Base-by-base conservation (phyloP, 2,329 filamentous ascomycete genomes). In the Fusarium tricinctum region DNA sequence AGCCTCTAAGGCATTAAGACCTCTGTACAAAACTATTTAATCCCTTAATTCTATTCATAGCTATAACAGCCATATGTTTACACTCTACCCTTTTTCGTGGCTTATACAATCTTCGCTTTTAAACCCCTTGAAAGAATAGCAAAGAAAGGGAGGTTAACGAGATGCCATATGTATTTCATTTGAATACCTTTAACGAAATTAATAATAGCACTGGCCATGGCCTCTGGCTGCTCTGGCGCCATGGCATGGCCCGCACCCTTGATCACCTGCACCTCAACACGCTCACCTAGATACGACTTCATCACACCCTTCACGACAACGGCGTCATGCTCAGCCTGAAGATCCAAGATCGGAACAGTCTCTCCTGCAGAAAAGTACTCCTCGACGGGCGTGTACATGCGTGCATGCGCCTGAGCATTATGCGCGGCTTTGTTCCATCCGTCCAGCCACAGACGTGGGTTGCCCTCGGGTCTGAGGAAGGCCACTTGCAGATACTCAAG, bases 291-390 rank as follows among this genome's bases (percentile, higher is more conserved):
- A 28, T 17, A 53, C 17, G 17, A 15, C 14, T 53, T 53, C 50
- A 53, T 53, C 6, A 53, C 40, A 35, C 15, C n/a, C 13, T 53
- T 53, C 13, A 45, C 50, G 1, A 45, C 50, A 45, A 53, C 40
- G 5, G 50, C 39, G n/a, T 53, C 50, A 2, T 45, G 15, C 20
- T 53, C 50, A 35, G 50, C 50, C 22, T 53, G 50, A 3, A 53
- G 28, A 45, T 45, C 50, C 17, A 53, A 0, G 5, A 53, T 53
- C 3, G 39, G 50, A 20, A 53, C 17, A 12, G 13, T 38, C 2
- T 28, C 40, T 5, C 50, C 50, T 4, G 50, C 50, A 20, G 28
- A 28, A 7, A 53, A 53, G 9, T 53, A 53, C 26, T 53, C 28
- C 2, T 53, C 39, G 8, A 53, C 13, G 2, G 39, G 40, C 5